A percentile compares a stretch with the other conserved stretches of the same genome.
Evolutionary conservation across 169 alveolate species (phyloP).

Genomic region (Cryptosporidium meleagridis): DNA sequence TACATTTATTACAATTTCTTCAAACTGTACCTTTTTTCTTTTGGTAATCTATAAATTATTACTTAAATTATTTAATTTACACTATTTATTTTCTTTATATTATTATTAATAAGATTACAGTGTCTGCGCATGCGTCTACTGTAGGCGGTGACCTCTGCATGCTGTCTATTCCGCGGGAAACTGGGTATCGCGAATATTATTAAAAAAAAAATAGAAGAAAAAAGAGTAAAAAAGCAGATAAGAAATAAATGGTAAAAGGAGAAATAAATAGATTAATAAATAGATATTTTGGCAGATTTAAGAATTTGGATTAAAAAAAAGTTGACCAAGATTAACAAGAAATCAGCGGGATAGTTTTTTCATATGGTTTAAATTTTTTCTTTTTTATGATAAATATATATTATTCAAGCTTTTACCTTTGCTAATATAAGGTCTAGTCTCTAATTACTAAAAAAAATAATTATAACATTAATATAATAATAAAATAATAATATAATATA

Average conservation of each 20-base stretch:
- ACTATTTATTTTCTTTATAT: neutral
- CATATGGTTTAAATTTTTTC: neutral
- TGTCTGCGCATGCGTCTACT: neutral
- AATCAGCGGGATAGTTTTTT: constrained; percentile 23
- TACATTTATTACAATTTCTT: no score
- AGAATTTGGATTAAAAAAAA: constrained; percentile 6
- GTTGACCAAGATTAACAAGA: constrained; percentile 20
- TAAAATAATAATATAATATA: no score
- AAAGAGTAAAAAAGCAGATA: neutral
- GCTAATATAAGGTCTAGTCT: constrained; percentile 17
- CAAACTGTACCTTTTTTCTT: neutral
- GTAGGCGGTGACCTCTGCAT: neutral
- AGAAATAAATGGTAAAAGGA: neutral
- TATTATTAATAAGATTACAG: neutral
- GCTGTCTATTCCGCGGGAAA: constrained; percentile 18
- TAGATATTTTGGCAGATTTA: constrained; percentile 5
- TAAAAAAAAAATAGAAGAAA: neutral
- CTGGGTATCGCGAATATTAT: constrained; percentile 2
- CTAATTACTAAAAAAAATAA: constrained; percentile 4
- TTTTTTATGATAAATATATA: neutral
- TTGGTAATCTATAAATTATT: neutral
- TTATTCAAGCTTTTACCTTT: neutral
- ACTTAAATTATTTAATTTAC: neutral
- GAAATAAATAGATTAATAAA: constrained; percentile 27
- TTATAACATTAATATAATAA: no score